Conservation (phyloP, 139 green algal species). For the Nannochloris sp. region DNA sequence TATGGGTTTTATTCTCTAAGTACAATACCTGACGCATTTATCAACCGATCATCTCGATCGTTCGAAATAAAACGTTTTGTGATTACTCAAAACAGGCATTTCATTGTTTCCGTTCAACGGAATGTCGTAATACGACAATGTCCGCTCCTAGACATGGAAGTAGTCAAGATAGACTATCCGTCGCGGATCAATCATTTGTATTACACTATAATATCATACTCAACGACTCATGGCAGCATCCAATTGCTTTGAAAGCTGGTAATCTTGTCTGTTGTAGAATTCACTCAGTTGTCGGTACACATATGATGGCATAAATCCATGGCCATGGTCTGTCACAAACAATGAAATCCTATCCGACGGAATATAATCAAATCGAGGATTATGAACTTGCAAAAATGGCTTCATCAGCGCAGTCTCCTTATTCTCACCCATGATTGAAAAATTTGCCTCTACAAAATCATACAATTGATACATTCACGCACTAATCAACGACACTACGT, state of each 20-base stretch:
- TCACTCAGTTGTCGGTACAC: constrained; percentile 30
- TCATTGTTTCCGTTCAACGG: too few relatives aligned
- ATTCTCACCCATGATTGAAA: background rate
- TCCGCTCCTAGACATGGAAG: too few relatives aligned
- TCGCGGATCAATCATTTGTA: too few relatives aligned
- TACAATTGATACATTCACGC: background rate
- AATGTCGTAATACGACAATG: too few relatives aligned
- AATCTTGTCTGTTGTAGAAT: constrained; percentile 32
- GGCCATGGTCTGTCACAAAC: constrained; percentile 67
- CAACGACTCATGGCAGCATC: constrained; percentile 4
- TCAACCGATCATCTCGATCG: too few relatives aligned
- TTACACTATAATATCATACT: background rate
- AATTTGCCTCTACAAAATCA: background rate
- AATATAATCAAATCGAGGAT: constrained; percentile 91
- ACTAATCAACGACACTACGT: background rate
- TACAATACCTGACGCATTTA: too few relatives aligned
- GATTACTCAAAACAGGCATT: too few relatives aligned
- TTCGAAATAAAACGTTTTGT: too few relatives aligned
- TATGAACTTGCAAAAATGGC: constrained; percentile 64
- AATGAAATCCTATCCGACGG: constrained; percentile 82
- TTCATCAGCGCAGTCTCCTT: background rate
- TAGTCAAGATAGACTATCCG: too few relatives aligned
- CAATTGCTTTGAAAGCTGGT: constrained; percentile 9
- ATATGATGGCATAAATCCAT: constrained; percentile 36
- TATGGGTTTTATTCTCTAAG: too few relatives aligned